A percentile compares a stretch with the other conserved stretches of the same genome.
These are phyloP conservation scores for Fraxinus cuspidata DNA, from an alignment of 257 asterid genomes.

Conservation along the genomic window DNA sequence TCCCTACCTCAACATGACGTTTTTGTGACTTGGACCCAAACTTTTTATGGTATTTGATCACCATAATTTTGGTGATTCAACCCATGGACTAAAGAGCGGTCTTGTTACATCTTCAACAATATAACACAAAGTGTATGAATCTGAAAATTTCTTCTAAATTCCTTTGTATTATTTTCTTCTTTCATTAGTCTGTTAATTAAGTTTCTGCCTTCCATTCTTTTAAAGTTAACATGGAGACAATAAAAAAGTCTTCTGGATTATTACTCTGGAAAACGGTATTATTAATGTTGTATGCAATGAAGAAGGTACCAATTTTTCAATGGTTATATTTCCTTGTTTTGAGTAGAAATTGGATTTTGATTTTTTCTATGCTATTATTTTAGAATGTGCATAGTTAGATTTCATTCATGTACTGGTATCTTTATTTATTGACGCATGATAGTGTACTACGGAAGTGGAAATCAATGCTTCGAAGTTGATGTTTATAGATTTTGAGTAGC, in stretches of 20 bases:
- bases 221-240: not conserved
- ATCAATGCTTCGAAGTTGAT: not conserved
- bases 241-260: not conserved
- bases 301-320: not conserved
- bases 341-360: not conserved
- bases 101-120: no score
- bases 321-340: not conserved
- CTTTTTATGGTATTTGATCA: no score
- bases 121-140: no score
- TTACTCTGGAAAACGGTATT: not conserved
- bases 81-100: no score
- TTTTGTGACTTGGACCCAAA: no score
- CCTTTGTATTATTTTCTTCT: no score
- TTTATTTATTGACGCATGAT: not conserved
- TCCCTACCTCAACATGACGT: no score
- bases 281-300: not conserved
- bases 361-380: not conserved
- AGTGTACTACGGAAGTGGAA: not conserved
- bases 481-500: not conserved
- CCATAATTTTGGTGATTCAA: no score
- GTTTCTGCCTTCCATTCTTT: no score
- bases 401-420: not conserved
- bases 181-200: no score
- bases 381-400: not conserved
- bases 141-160: no score